Evolutionary conservation across 2,329 filamentous ascomycete species (phyloP), one percentile per base, ranked within the genome.

Genomic region (Paraphoma sp.): DNA sequence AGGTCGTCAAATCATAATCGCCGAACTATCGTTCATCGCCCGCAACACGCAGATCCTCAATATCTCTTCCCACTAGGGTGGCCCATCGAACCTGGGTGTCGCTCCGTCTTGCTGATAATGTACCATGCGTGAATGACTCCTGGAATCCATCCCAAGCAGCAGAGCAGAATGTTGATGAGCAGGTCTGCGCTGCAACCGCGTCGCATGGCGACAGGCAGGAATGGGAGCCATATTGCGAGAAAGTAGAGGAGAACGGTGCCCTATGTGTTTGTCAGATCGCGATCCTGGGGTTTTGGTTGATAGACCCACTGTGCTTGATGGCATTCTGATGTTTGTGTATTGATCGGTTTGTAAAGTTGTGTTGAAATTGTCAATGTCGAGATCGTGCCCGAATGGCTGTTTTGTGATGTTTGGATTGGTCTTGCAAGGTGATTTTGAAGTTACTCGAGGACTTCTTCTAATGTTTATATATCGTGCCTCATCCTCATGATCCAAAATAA

Each of bases 131-230:
- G 71, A 8, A 74, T 57, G 0, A 74, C 65, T 14, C 69, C 71
- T 4, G 66, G 67, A 9, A 72, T 63, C 67, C 71, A 76, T 10
- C 76, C 78, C 6, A 80, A 59, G 14, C 76, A 64, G 10, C 59
- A 68, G 9, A 80, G 61, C 11, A 60, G 60, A 41, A 80, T 75
- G 56, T 80, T 80, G 60, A 80, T 80, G 17, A 78, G 53, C 23
- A 80, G 64, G 46, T 80, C 77, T 6, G 68, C 70, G 28, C 68
- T 68, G 51, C 77, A 79, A 31, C 76, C 78, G 3, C 70, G 67
- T 51, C 75, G 73, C 16, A 80, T 56, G 52, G 78, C 74, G 17
- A 80, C 78, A 6, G 78, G 71, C 1, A 80, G 53, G 7, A 78
- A 78, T 17, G 79, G 79, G 1, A 80, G 11, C 51, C 65, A 71